Conservation (phyloP, 208 protist genomes). For the Kentomonas sorsogonicus region DNA sequence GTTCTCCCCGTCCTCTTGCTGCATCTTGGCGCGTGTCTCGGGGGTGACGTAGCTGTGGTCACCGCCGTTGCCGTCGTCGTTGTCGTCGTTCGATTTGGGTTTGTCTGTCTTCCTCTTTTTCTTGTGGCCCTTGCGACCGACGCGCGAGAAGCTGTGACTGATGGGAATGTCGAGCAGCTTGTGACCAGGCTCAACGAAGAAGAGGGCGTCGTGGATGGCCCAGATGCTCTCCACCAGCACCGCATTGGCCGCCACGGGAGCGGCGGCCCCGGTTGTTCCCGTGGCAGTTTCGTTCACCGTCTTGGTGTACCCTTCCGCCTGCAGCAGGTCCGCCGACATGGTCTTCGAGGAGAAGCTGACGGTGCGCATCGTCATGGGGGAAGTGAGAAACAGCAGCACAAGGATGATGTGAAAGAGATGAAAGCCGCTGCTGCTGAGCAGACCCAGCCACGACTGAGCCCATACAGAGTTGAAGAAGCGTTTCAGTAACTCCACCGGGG, state of each 20-base stretch:
- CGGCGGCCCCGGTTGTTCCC: neutral
- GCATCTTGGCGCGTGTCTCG: neutral
- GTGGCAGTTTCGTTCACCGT: neutral
- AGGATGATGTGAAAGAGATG: slow-evolving; percentile 34
- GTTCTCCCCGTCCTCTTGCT: slow-evolving; percentile 5
- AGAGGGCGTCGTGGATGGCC: slow-evolving; percentile 39
- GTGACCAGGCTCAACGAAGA: slow-evolving; percentile 33
- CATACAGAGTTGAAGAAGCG: slow-evolving; percentile 16
- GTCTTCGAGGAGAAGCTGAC: slow-evolving; percentile 31
- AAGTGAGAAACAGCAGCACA: slow-evolving; percentile 22
- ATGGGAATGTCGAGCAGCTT: slow-evolving; percentile 22
- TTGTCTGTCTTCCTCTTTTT: slow-evolving; percentile 12
- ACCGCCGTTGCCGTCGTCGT: neutral
- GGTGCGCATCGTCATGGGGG: slow-evolving; percentile 32
- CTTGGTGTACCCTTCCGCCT: slow-evolving; percentile 22
- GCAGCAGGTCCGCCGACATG: slow-evolving; percentile 27
- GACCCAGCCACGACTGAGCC: slow-evolving; percentile 25
- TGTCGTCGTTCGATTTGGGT: slow-evolving; percentile 3
- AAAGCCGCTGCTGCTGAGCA: slow-evolving; percentile 19
- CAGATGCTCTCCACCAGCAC: slow-evolving; percentile 30
- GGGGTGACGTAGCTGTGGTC: slow-evolving; percentile 22
- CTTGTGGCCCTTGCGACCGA: slow-evolving; percentile 13
- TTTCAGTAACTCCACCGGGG: slow-evolving; percentile 10
- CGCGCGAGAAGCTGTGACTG: slow-evolving; percentile 20
- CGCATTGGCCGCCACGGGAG: neutral